Percentiles rank a stretch among this genome's conserved stretches.
Conservation (phyloP, 805 yeast species). For the Lachancea sp. region DNA sequence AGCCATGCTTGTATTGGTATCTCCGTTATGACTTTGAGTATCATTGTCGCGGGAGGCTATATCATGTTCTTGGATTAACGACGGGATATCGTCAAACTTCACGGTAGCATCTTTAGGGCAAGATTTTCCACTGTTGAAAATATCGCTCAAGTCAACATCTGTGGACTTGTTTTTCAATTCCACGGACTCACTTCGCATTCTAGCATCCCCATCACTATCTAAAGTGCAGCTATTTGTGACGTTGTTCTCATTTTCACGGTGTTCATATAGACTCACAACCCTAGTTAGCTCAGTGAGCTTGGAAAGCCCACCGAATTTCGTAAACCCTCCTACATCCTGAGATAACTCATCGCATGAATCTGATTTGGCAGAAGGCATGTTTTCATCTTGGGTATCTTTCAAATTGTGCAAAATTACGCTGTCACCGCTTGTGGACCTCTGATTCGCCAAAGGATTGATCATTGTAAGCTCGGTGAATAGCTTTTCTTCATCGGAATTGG, state of each 20-base stretch:
- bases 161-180: conserved; percentile 7
- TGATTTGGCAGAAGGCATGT: not conserved
- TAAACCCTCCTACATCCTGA: conserved; percentile 8
- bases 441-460: conserved; percentile 26
- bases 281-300: conserved; percentile 31
- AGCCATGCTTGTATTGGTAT: too few relatives aligned
- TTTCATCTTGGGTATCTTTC: not conserved
- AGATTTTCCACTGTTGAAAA: conserved; percentile 14
- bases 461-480: conserved; percentile 31
- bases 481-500: conserved; percentile 11
- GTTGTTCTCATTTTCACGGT: not conserved
- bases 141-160: conserved; percentile 24
- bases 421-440: conserved; percentile 15
- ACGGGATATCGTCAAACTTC: conserved; percentile 26
- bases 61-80: conserved; percentile 15
- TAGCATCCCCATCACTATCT: conserved; percentile 7
- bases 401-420: conserved; percentile 23
- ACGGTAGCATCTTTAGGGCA: conserved; percentile 19
- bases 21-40: not conserved
- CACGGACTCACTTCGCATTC: conserved; percentile 9
- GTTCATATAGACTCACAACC: conserved; percentile 28
- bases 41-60: not conserved
- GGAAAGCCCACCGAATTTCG: conserved; percentile 10
- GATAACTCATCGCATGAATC: not conserved
- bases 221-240: not conserved